Percentiles rank a stretch among this genome's conserved stretches.
phyloP scores from a whole-genome alignment of 1,284 basidiomycete genomes.

The Naganishia albida region DNA sequence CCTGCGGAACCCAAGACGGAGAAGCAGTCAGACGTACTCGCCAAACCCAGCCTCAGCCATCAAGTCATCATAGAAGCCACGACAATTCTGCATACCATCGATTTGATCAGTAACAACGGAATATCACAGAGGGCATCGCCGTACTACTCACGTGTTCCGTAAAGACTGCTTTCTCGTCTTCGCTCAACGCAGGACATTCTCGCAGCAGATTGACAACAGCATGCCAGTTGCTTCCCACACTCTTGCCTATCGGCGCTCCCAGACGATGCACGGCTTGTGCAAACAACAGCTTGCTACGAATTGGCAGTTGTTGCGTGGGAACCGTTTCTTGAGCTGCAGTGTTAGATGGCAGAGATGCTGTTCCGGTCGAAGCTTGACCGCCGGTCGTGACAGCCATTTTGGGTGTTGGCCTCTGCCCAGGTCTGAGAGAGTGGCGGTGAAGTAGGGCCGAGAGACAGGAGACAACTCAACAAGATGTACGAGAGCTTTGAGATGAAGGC shows the following conservation, averaged over 20 bases:
- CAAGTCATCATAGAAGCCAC: slow-evolving; percentile 32
- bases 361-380: slow-evolving; percentile 23
- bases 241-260: slow-evolving; percentile 57
- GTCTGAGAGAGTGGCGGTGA: no score
- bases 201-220: slow-evolving; percentile 8
- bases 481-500: not conserved
- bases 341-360: not conserved
- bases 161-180: slow-evolving; percentile 23
- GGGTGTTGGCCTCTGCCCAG: not conserved
- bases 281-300: slow-evolving; percentile 63
- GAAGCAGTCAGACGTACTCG: slow-evolving; percentile 15
- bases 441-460: no score
- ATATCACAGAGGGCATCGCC: no score
- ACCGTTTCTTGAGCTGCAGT: not conserved
- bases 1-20: no score
- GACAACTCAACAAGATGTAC: no score
- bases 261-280: slow-evolving; percentile 81
- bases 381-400: slow-evolving; percentile 24
- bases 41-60: slow-evolving; percentile 32
- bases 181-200: slow-evolving; percentile 6
- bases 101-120: not conserved
- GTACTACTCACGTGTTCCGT: slow-evolving; percentile 2
- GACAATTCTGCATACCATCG: slow-evolving; percentile 15
- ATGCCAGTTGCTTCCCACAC: slow-evolving; percentile 27
- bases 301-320: slow-evolving; percentile 20